Base-by-base conservation (phyloP, 2,329 filamentous ascomycete species). In the Apiospora malaysiana region DNA sequence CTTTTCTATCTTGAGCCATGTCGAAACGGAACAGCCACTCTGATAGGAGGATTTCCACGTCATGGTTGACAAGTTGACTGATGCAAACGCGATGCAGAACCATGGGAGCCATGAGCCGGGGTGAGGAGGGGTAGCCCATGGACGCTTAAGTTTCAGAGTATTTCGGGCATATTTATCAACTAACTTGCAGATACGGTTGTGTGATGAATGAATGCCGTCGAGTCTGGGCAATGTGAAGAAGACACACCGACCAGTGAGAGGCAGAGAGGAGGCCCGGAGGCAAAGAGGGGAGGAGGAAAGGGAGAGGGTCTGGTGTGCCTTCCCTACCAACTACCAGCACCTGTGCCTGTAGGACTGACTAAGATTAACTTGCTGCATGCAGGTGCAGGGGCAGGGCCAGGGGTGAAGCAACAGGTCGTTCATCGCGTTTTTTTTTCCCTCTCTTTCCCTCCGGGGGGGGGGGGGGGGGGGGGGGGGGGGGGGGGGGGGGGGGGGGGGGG, bases 1-100 rank as follows among this genome's bases (percentile, higher is more conserved):
- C 18, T 63, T 40, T 63, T 63, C 56, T 63, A 40, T 63, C 27
- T 40, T 63, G 56, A 32, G 56, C 56, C 56, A n/a, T 14, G 56
- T 63, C 32, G 56, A 63, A 63, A 63, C 56, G 56, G 56, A 63
- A 63, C 56, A 40, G 56, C 56, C 27, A 40, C 56, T 40, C 32
- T 63, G 56, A 63, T 63, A 63, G 56, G 56, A 21, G 27, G 56
- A 59, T n/a, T 51, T 32, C 16, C 51, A 59, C 18, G 27, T 21
- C 56, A 63, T 59, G 51, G 51, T 32, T 37, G 51, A 37, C 32
- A 14, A 14, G 32, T 32, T 32, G 32, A 32, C 32, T 32, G 49
- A 56, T 56, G 49, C 25, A 16, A 56, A 32, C 25, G 21, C 25
- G 49, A 56, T 56, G 49, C 25, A 16, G 32, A 32, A 25, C 32